Conservation (phyloP, 108 stramenopile genomes). For the Nitzschia inconspicua region DNA sequence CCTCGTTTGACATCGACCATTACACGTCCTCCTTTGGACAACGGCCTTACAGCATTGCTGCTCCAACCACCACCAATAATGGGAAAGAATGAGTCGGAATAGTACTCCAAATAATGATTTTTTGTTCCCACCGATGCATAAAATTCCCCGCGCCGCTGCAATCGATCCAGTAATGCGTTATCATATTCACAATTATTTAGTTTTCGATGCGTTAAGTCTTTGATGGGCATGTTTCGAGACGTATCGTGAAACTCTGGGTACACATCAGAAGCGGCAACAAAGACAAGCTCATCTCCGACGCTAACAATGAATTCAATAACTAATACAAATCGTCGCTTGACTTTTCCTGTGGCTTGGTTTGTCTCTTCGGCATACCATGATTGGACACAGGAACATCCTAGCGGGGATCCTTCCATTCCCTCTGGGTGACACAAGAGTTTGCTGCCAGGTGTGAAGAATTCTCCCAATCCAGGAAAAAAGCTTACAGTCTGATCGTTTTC, state of each 20-base stretch:
- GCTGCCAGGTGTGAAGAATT: slow-evolving; percentile 59
- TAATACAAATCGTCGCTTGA: slow-evolving; percentile 57
- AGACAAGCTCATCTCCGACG: slow-evolving; percentile 59
- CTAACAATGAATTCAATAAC: slow-evolving; percentile 60
- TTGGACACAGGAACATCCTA: slow-evolving; percentile 61
- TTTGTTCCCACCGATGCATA: slow-evolving; percentile 59
- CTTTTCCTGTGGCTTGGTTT: slow-evolving; percentile 55
- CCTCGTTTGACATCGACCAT: slow-evolving; percentile 66
- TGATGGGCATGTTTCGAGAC: slow-evolving; percentile 42
- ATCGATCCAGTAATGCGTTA: slow-evolving; percentile 30
- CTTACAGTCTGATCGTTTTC: slow-evolving; percentile 42
- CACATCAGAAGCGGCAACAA: slow-evolving; percentile 64
- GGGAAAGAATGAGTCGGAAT: slow-evolving; percentile 58
- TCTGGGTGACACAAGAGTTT: slow-evolving; percentile 54
- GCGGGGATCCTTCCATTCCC: slow-evolving; percentile 63
- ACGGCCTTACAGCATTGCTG: slow-evolving; percentile 57
- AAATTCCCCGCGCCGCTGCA: slow-evolving; percentile 62
- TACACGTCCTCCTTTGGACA: slow-evolving; percentile 60
- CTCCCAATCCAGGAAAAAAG: slow-evolving; percentile 65
- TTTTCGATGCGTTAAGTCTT: slow-evolving; percentile 55
- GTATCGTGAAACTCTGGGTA: slow-evolving; percentile 66
- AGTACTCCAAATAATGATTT: slow-evolving; percentile 68
- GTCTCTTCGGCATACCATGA: slow-evolving; percentile 64
- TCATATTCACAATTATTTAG: slow-evolving; percentile 33
- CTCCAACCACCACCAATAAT: slow-evolving; percentile 63